These are phyloP conservation scores for Grosmannia clavigera DNA, from an alignment of 2,329 filamentous ascomycete genomes.

Conservation along the genomic window DNA sequence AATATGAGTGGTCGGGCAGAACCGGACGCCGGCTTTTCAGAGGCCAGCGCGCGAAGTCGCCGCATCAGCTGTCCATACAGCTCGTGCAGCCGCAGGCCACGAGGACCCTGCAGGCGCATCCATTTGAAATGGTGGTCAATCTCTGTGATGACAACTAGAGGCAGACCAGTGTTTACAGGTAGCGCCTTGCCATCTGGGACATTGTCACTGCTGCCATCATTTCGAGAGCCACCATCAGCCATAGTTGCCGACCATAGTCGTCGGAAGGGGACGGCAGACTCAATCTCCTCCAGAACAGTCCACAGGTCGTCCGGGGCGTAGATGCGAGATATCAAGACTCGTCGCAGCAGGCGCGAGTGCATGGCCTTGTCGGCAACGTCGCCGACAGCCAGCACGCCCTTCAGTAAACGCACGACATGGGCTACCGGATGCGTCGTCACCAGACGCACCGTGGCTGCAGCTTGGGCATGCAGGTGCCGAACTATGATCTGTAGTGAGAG, in stretches of 20 bases:
- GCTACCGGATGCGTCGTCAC: conserved; percentile 34
- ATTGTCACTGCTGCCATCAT: neutral
- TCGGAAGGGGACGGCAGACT: conserved; percentile 6
- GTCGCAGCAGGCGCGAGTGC: conserved; percentile 25
- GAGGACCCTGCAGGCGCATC: conserved; percentile 11
- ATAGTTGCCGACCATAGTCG: conserved; percentile 5
- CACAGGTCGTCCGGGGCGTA: conserved; percentile 47
- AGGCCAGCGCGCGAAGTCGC: conserved; percentile 5
- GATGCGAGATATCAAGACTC: conserved; percentile 40
- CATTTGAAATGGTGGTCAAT: conserved; percentile 13
- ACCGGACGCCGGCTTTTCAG: neutral
- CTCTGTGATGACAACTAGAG: conserved; percentile 8
- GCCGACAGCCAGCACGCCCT: conserved; percentile 24
- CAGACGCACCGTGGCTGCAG: conserved; percentile 23
- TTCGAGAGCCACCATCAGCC: neutral
- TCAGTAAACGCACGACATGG: conserved; percentile 27
- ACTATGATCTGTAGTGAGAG: conserved; percentile 37
- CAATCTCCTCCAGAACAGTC: conserved; percentile 39
- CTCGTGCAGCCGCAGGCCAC: conserved; percentile 7
- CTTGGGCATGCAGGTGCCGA: conserved; percentile 21
- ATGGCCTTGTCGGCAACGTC: neutral
- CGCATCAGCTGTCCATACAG: conserved; percentile 12
- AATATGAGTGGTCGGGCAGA: conserved; percentile 3
- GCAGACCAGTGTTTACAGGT: neutral
- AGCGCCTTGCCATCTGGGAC: neutral